Conservation (phyloP, 2,329 filamentous ascomycete species). For the Sarocladiaceae sp. region DNA sequence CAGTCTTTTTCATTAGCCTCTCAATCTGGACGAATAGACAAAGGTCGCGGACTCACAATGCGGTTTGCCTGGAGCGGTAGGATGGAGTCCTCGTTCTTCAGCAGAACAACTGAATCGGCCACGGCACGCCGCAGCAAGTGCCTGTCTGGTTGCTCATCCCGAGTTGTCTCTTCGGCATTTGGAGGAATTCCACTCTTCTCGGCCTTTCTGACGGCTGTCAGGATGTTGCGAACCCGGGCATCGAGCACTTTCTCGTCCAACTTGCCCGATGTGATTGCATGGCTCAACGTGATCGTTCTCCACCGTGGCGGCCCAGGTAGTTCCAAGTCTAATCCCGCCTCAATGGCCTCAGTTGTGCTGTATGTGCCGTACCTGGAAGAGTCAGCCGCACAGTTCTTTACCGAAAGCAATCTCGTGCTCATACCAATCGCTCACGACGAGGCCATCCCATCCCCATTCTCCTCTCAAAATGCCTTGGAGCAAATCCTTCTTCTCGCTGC, state of each 20-base stretch:
- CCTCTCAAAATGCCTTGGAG: constrained; percentile 9
- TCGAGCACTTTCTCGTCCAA: constrained; percentile 18
- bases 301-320: neutral
- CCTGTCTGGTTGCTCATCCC: constrained; percentile 17
- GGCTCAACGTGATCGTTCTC: constrained; percentile 23
- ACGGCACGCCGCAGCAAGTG: constrained; percentile 19
- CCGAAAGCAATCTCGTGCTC: too few species aligned
- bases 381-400: too few species aligned
- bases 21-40: too few species aligned
- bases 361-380: neutral
- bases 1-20: too few species aligned
- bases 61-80: too few species aligned
- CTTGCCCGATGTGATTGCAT: constrained; percentile 16
- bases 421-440: constrained; percentile 14
- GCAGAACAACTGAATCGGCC: constrained; percentile 50
- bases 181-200: constrained; percentile 13
- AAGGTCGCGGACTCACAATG: too few species aligned
- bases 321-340: neutral
- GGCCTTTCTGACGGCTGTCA: constrained; percentile 21
- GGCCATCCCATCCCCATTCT: constrained; percentile 12
- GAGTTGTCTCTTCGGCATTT: constrained; percentile 10
- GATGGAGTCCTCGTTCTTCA: constrained; percentile 53
- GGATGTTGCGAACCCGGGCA: constrained; percentile 21
- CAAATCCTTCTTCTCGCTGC: constrained; percentile 15
- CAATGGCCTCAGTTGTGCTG: neutral